Base-by-base conservation (phyloP, 495 filamentous ascomycete species). In the Bathelium albidoporum region DNA sequence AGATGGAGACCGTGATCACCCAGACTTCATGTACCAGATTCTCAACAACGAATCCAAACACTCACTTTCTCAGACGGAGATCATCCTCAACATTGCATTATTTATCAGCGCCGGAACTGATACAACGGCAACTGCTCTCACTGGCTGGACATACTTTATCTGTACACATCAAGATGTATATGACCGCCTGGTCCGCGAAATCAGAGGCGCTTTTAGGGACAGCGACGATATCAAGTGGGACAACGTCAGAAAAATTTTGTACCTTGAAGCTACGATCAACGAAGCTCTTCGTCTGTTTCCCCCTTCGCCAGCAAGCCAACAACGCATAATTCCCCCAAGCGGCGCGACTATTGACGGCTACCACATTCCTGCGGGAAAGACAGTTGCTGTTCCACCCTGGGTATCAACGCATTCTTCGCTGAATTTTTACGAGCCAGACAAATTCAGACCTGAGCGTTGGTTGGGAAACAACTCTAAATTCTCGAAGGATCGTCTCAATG, bases 261-360 rank as follows among this genome's bases (percentile, higher is more conserved):
- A 85, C 65, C 75, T 87, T 65, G 75, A 78, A 43, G 86, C 85
- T 1, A 74, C 81, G 14, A 71, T 88, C 20, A 73, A 80, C 16
- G 85, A 89, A 66, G 73, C 75, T 0, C 72, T 89, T 3, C 77
- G 86, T 3, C 66, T 87, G 9, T 82, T 80, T 60, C 84, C 85
- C 22, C 81, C 85, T 0, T 77, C 78, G 1, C 76, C 84, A 0
- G 67, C 74, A 0, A 78, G 79, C 4, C 62, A 83, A 0, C 79
- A 80, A 4, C 73, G 86, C 2, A 36, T 71, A 28, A 74, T 74
- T 43, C 75, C 71, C 1, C 29, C 24, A 41, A 72, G 60, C 31
- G 81, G 71, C 29, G 78, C 69, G 64, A 69, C 65, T 2, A 71
- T 83, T 0, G 76, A 76, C 44, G 79, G 78, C 0, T 59, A 69